A percentile compares a stretch with the other conserved stretches of the same genome.
Evolutionary conservation across 441 rosid genomes (phyloP).

Genomic region (Caryocar brasiliense): DNA sequence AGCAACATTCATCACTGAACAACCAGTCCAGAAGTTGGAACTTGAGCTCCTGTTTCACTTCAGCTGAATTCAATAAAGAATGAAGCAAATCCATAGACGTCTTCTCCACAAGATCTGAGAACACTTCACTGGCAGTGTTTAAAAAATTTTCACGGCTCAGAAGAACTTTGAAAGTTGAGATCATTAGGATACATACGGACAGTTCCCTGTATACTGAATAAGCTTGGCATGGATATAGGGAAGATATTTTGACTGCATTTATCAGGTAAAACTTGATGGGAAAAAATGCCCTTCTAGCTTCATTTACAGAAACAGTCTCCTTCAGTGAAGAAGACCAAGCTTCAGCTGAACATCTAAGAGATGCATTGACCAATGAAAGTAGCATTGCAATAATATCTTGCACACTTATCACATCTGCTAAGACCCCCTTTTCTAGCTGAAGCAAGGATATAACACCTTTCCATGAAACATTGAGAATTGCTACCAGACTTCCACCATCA

Average conservation of each 20-base stretch:
- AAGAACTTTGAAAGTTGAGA: constrained; percentile 46
- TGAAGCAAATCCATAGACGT: constrained; percentile 46
- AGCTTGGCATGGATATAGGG: constrained; percentile 58
- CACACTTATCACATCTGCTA: constrained; percentile 35
- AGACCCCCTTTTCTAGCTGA: constrained; percentile 50
- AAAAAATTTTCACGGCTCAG: constrained; percentile 39
- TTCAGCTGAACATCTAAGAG: constrained; percentile 59
- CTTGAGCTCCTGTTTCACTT: constrained; percentile 42
- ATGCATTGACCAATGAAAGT: constrained; percentile 46
- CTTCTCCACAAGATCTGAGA: constrained; percentile 68
- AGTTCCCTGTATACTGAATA: constrained; percentile 46
- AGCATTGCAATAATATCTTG: constrained; percentile 54
- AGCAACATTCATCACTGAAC: constrained; percentile 28
- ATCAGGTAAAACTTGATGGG: constrained; percentile 84
- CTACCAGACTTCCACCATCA: constrained; percentile 73
- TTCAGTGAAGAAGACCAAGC: constrained; percentile 53
- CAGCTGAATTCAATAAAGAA: constrained; percentile 52
- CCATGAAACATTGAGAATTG: constrained; percentile 83
- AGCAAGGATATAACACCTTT: constrained; percentile 82
- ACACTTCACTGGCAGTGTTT: constrained; percentile 52
- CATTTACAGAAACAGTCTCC: constrained; percentile 54
- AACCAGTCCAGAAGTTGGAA: constrained; percentile 51
- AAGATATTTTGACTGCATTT: constrained; percentile 62
- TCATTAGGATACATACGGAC: constrained; percentile 35
- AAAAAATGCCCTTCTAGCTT: constrained; percentile 72